Percentiles rank a stretch among this genome's conserved stretches.
Evolutionary conservation across 1,284 basidiomycete genomes (phyloP).

Genomic region (Cryptococcus deneoformans): DNA sequence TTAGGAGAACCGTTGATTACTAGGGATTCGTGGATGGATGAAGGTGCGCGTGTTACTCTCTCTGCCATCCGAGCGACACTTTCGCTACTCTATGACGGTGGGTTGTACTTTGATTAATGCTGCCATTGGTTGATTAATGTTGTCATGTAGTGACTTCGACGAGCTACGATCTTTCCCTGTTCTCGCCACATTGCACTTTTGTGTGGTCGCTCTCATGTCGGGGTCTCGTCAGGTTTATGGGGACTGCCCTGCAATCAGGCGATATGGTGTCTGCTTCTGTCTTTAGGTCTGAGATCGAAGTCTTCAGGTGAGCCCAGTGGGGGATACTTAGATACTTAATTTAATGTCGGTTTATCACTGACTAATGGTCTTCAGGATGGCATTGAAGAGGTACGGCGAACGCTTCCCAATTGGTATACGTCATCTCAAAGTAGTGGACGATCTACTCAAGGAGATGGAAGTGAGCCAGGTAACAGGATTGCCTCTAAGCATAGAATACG

Average conservation of each 20-base stretch:
- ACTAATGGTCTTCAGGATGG: constrained; percentile 12
- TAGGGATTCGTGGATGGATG: constrained; percentile 33
- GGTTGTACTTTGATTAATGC: constrained; percentile 6
- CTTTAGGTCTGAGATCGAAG: constrained; percentile 38
- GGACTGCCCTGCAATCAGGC: constrained; percentile 23
- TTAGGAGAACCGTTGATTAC: constrained; percentile 40
- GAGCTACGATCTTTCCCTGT: constrained; percentile 39
- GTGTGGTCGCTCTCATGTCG: constrained; percentile 26
- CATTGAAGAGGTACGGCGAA: constrained; percentile 26
- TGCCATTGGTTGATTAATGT: background rate
- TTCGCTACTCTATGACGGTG: constrained; percentile 41
- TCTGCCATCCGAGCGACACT: constrained; percentile 40
- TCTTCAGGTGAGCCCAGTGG: constrained; percentile 29
- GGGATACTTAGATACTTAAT: background rate
- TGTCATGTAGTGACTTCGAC: constrained; percentile 29
- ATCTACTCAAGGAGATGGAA: constrained; percentile 9
- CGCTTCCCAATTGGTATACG: constrained; percentile 30
- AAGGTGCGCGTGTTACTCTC: constrained; percentile 34
- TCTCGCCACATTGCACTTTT: constrained; percentile 24
- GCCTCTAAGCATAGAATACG: background rate
- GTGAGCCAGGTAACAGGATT: background rate
- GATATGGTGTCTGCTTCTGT: constrained; percentile 30
- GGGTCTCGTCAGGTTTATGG: constrained; percentile 34
- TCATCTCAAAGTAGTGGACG: constrained; percentile 33
- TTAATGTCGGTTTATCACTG: background rate